Conservation (phyloP, 2,329 filamentous ascomycete genomes). For the Huntiella abstrusa region DNA sequence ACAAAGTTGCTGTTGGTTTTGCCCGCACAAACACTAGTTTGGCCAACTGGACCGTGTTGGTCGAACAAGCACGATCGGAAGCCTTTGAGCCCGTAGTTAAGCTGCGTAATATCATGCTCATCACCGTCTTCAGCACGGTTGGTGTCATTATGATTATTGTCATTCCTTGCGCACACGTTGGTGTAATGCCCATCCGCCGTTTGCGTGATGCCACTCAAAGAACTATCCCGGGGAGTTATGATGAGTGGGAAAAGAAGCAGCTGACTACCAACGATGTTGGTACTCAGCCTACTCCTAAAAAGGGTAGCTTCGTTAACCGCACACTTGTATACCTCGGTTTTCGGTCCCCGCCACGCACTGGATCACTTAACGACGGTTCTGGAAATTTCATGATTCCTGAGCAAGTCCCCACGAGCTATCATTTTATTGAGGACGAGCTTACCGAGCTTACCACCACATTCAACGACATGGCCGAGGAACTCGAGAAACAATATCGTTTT, state of each 20-base stretch:
- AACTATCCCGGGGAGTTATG: slow-evolving; percentile 48
- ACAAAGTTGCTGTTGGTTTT: slow-evolving; percentile 60
- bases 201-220: slow-evolving; percentile 58
- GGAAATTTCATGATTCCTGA: slow-evolving; percentile 65
- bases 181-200: slow-evolving; percentile 60
- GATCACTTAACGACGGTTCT: slow-evolving; percentile 20
- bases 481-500: slow-evolving; percentile 68
- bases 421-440: slow-evolving; percentile 63
- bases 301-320: slow-evolving; percentile 7
- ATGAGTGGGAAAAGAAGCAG: slow-evolving; percentile 22
- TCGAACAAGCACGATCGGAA: slow-evolving; percentile 58
- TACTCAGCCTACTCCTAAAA: slow-evolving; percentile 1
- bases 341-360: slow-evolving; percentile 14
- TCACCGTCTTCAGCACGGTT: slow-evolving; percentile 67
- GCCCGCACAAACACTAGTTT: slow-evolving; percentile 48
- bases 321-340: slow-evolving; percentile 13
- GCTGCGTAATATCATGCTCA: slow-evolving; percentile 62
- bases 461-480: slow-evolving; percentile 85
- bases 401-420: slow-evolving; percentile 58
- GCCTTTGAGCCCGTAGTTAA: slow-evolving; percentile 57
- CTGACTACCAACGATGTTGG: neutral
- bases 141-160: slow-evolving; percentile 54
- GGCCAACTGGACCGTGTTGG: slow-evolving; percentile 65
- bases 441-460: slow-evolving; percentile 73
- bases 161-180: slow-evolving; percentile 63